Percentiles rank a stretch among this genome's conserved stretches.
Evolutionary conservation across 139 green algal species (phyloP).

Genomic region (Microglena sp.): DNA sequence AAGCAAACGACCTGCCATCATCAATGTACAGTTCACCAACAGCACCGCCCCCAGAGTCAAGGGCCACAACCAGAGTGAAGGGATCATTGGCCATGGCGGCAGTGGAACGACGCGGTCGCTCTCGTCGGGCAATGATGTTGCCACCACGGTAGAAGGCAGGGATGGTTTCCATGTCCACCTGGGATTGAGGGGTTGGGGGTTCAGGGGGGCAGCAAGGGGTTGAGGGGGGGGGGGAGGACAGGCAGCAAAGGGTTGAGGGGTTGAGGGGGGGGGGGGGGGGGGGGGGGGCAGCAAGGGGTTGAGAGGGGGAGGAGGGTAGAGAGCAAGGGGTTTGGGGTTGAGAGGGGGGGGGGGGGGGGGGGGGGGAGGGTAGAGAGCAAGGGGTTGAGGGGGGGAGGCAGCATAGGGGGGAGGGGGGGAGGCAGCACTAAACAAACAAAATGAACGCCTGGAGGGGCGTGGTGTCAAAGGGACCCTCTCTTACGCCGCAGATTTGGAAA

Average conservation of each 20-base stretch:
- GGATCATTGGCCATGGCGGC: constrained; percentile 67
- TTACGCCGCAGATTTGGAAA: too few species aligned
- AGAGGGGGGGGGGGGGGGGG: too few species aligned
- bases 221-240: background rate
- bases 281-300: background rate
- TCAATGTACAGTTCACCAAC: constrained; percentile 88
- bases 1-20: constrained; percentile 85
- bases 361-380: too few species aligned
- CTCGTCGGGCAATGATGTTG: constrained; percentile 66
- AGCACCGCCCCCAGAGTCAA: constrained; percentile 18
- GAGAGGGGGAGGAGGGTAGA: background rate
- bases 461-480: too few species aligned
- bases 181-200: too few species aligned
- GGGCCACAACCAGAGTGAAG: constrained; percentile 76
- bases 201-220: background rate
- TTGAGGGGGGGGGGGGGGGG: too few species aligned
- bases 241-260: too few species aligned
- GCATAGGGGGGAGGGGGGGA: too few species aligned
- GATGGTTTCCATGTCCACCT: constrained; percentile 68
- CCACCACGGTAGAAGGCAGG: constrained; percentile 79
- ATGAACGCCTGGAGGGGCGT: too few species aligned
- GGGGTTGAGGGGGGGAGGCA: too few species aligned
- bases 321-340: too few species aligned
- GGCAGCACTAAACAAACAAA: too few species aligned
- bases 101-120: constrained; percentile 66